Evolutionary conservation across 495 filamentous ascomycete genomes (phyloP), one percentile per base, ranked within the genome.

Genomic region (Filosporella fistucella): DNA sequence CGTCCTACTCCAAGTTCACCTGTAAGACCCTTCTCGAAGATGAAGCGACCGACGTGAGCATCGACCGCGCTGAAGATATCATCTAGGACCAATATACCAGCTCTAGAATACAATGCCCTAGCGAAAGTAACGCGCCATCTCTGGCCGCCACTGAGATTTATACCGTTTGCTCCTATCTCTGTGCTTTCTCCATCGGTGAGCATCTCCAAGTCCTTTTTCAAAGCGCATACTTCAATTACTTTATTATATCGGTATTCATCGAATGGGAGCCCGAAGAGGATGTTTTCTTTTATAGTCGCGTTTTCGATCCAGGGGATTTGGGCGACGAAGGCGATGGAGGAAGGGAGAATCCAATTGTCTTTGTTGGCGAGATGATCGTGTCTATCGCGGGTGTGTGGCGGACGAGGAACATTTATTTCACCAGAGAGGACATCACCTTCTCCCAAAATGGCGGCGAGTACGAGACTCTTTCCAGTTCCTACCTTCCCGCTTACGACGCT

Each of bases 221-320:
- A 58, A 4, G 86, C 84, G 57, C 88, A 93, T 4, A 80, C 82
- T 24, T 75, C 68, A 22, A 89, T 54, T 0, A 82, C 84, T 50
- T 80, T 74, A 1, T 64, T 62, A 60, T 91, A 93, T 18, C 88
- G 76, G 5, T 66, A 63, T 30, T 72, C 61, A 45, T 87, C 75
- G 40, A 67, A 82, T 1, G 87, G 86, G 8, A 90, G 66, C 13
- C 86, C 86, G 53, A 90, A 85, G 0, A 87, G 57, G 37, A 93
- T 85, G 46, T 89, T 89, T 14, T 85, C 79, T 47, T 73, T 80
- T 53, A 93, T 81, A 6, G 75, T 85, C 0, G 84, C 84, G 53
- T 91, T 91, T 52, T 91, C 87, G 47, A 93, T 89, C 87, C 87
- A 93, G 0, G 87, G 87, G 14, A 84, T 87, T 60, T 93, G 88